Base-by-base conservation (phyloP, 139 green algal species). In the Volvox reticuliferus region DNA sequence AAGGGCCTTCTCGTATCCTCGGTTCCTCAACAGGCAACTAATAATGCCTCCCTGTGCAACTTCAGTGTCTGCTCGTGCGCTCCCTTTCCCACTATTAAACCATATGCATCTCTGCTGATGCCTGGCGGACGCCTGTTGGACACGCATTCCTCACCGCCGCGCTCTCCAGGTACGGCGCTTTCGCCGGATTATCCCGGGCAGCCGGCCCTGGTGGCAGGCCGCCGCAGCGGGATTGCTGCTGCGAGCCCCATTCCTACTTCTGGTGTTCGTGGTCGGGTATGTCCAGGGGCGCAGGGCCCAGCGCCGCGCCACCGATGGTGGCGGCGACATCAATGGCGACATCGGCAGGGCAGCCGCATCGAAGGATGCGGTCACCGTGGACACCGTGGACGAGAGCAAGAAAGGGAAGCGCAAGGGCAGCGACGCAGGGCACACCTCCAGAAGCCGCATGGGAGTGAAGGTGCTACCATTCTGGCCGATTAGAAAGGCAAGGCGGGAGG, bases 91-190 rank as follows among this genome's bases (percentile, higher is more conserved):
- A 30, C 33, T 82, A 37, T 79, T 79, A 14, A 33, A 79, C 30
- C 13, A 12, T 30, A 14, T 14, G 28, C 71, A 55, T 2, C 1
- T 21, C 6, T 30, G 71, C 1, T 79, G 5, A 33, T 79, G 2
- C 71, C 65, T 24, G 24, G 2, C 12, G 65, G 2, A 73, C 65
- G 65, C 65, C 21, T 28, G 12, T n/a, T n/a, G n/a, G n/a, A n/a
- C n/a, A n/a, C 12, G 24, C 65, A 28, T 73, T n/a, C 20, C 71
- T 37, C 71, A 14, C 12, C 20, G 44, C 73, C 24, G 37, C 73
- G 28, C 78, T 16, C 2, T 26, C 1, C 86, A 90, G 86, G 86
- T 90, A 2, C 80, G 35, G 9, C 86, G 86, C 86, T 90, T 90
- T 75, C 30, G 32, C 18, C 86, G 86, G 2, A 76, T 83, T 69